Base-by-base conservation (phyloP, 768 basidiomycete genomes). In the Rhizopogon vinicolor region DNA sequence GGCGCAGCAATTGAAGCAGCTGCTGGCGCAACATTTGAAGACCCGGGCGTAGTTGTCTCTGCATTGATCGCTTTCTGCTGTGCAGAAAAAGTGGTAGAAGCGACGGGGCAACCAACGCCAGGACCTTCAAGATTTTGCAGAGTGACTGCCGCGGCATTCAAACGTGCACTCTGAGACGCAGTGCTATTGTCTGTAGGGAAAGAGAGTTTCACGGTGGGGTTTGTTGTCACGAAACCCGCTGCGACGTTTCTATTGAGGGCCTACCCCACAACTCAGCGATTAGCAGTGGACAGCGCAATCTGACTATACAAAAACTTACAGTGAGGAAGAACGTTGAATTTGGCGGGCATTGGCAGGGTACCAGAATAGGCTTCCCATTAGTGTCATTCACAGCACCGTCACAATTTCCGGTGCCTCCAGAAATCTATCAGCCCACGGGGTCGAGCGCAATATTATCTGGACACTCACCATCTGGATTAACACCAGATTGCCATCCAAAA, bases 81-180 rank as follows among this genome's bases (percentile, higher is more conserved):
- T 7, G 74, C 80, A 22, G 73, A 60, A 62, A 86, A 82, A 4
- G 85, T 88, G 0, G 87, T 86, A 8, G 85, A 77, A 1, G 78
- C 79, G 13, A 80, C 79, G 5, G 87, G 87, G 65, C 86, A 89
- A 13, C 87, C 89, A 5, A 75, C 67, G 40, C 87, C 89, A 0
- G 84, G 75, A 1, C 87, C 88, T 48, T 77, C 73, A 41, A 90
- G 66, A 67, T 90, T 91, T 72, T 91, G 89, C n/a, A 90, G 72
- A 6, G 88, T 85, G 39, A 87, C 78, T 10, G 83, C 63, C 5
- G 82, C 77, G 28, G 86, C 77, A 45, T 81, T 71, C 56, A 90
- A 72, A 33, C 88, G 82, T 0, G 82, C 73, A 44, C 79, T 67
- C 63, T 82, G 75, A 45, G 82, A 80, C 7, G 66, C 68, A 53